A percentile compares a stretch with the other conserved stretches of the same genome.
Conservation (phyloP, 2,329 filamentous ascomycete species). For the Eutypa lata region DNA sequence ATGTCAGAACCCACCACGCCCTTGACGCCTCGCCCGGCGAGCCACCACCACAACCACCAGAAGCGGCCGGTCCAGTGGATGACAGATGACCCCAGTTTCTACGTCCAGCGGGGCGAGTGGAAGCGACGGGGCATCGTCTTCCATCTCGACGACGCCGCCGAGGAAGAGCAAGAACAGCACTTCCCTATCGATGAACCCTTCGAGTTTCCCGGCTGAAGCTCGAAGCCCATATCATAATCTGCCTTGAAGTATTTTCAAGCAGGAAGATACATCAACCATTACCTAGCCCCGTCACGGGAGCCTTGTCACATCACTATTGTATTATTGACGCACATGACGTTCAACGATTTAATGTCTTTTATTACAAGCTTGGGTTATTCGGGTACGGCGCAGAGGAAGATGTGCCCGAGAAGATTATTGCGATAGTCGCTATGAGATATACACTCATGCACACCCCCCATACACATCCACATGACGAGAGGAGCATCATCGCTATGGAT, state of each 20-base stretch:
- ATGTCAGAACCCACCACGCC: constrained; percentile 10
- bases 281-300: no score
- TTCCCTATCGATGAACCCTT: constrained; percentile 20
- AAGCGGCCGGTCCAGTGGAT: constrained; percentile 25
- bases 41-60: constrained; percentile 4
- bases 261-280: no score
- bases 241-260: not conserved
- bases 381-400: not conserved
- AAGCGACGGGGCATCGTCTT: constrained; percentile 32
- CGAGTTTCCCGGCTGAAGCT: constrained; percentile 12
- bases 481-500: not conserved
- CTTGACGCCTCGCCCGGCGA: constrained; percentile 8
- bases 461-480: not conserved
- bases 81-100: constrained; percentile 18
- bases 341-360: not conserved
- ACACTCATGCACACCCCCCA: no score
- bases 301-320: no score
- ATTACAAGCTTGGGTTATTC: not conserved
- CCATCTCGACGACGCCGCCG: constrained; percentile 20
- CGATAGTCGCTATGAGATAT: no score
- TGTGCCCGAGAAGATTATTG: no score
- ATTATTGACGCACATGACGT: not conserved
- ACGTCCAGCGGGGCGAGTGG: constrained; percentile 30
- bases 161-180: constrained; percentile 23
- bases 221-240: not conserved